A percentile compares a stretch with the other conserved stretches of the same genome.
phyloP scores from a whole-genome alignment of 2,329 filamentous ascomycete genomes.

The Nothopassalora personata region DNA sequence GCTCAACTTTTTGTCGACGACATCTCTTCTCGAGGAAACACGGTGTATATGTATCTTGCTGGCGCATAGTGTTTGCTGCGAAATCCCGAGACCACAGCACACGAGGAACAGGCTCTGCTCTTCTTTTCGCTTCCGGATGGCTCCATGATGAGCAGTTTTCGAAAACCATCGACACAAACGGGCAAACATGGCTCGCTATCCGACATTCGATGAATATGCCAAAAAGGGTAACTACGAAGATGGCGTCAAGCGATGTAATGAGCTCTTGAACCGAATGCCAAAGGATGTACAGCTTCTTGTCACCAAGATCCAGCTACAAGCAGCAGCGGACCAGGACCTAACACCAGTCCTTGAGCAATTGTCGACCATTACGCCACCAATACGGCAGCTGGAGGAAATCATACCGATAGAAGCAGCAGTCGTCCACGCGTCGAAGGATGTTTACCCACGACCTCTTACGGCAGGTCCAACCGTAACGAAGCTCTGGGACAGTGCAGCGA shows the following conservation, averaged over 20 bases:
- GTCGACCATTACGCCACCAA: constrained; percentile 19
- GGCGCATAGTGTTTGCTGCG: not conserved
- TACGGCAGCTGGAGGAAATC: constrained; percentile 26
- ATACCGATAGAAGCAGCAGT: constrained; percentile 28
- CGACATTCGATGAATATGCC: constrained; percentile 31
- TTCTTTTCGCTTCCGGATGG: not conserved
- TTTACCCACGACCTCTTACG: constrained; percentile 23
- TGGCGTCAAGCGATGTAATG: constrained; percentile 31
- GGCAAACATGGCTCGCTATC: constrained; percentile 30
- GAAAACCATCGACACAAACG: not conserved
- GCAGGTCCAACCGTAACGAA: constrained; percentile 29
- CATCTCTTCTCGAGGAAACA: not conserved
- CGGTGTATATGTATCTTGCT: not conserved
- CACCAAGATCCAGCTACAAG: constrained; percentile 30
- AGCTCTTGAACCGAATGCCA: constrained; percentile 28
- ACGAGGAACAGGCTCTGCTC: not conserved
- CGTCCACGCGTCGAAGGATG: constrained; percentile 20
- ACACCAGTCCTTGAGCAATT: constrained; percentile 24
- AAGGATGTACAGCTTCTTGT: constrained; percentile 26
- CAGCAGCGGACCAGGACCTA: constrained; percentile 18
- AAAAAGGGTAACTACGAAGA: constrained; percentile 26
- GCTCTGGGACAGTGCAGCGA: constrained; percentile 31
- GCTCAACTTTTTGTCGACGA: not conserved
- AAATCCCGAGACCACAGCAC: not conserved
- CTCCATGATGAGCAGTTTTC: not conserved